Percentiles rank a stretch among this genome's conserved stretches.
phyloP scores from a whole-genome alignment of 2,329 filamentous ascomycete species.

The Colletotrichum falcatum region DNA sequence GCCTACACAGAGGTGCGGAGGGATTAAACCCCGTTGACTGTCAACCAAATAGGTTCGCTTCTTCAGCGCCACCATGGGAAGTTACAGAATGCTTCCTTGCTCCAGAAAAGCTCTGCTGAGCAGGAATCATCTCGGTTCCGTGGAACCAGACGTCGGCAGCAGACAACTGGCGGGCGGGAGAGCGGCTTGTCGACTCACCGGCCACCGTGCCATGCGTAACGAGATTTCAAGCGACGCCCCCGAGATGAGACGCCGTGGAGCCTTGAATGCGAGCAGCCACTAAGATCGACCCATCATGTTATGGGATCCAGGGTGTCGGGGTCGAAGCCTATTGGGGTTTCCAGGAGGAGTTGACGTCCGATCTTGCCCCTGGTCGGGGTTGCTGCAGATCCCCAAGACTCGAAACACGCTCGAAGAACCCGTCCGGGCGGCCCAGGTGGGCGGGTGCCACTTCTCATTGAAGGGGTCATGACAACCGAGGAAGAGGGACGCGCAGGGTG shows the following conservation, averaged over 20 bases:
- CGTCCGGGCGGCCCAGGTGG: neutral
- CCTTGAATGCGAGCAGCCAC: neutral
- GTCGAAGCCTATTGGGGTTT: conserved; percentile 15
- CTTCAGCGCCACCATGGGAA: neutral
- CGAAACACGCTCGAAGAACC: conserved; percentile 35
- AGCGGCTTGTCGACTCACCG: conserved; percentile 3
- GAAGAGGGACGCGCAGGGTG: neutral
- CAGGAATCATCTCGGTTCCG: neutral
- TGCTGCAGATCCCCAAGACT: conserved; percentile 27
- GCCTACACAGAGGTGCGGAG: neutral
- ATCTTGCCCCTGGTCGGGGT: conserved; percentile 16
- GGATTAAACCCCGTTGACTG: neutral
- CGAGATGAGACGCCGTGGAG: conserved; percentile 33
- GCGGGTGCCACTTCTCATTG: neutral
- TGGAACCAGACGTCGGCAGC: neutral
- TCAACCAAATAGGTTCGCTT: neutral
- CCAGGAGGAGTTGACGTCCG: conserved; percentile 33
- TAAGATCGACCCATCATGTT: conserved; percentile 5
- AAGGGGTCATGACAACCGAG: neutral
- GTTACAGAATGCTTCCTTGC: neutral
- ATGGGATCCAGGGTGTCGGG: conserved; percentile 16
- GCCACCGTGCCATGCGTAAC: conserved; percentile 17
- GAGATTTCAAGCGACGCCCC: conserved; percentile 33
- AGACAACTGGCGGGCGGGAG: neutral
- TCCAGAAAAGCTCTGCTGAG: neutral